phyloP scores from a whole-genome alignment of 345 rosid genomes.

The Trapa bicornis region DNA sequence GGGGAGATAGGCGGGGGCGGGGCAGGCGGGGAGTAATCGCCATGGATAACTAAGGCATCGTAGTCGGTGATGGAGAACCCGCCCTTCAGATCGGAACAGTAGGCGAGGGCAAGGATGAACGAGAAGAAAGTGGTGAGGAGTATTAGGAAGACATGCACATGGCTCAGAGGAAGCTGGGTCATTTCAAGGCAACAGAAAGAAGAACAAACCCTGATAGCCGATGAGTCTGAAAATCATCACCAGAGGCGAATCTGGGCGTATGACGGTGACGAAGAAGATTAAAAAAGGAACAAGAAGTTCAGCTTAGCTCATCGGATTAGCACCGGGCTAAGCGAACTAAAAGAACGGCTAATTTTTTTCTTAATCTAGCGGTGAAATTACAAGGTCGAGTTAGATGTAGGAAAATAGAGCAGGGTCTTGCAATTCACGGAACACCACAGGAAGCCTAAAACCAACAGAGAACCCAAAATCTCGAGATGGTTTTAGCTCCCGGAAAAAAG shows the following conservation, averaged over 20 bases:
- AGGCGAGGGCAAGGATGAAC: neutral
- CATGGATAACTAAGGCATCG: constrained; percentile 5
- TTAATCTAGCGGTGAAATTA: neutral
- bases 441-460: neutral
- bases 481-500: neutral
- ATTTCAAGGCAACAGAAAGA: neutral
- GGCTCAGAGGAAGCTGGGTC: neutral
- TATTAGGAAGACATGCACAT: neutral
- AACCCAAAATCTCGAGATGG: no score
- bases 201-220: neutral
- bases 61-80: neutral
- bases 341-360: no score
- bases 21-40: constrained; percentile 8
- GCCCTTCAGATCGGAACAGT: constrained; percentile 2
- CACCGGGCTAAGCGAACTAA: neutral
- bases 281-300: neutral
- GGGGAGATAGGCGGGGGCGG: constrained; percentile 19
- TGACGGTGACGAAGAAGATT: neutral
- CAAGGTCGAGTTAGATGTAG: neutral
- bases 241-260: neutral
- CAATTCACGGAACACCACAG: neutral
- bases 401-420: neutral
- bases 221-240: neutral
- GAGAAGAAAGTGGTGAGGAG: constrained; percentile 5
- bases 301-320: neutral